Conservation (phyloP, 768 basidiomycete species). For the Panaeolus papilionaceus region DNA sequence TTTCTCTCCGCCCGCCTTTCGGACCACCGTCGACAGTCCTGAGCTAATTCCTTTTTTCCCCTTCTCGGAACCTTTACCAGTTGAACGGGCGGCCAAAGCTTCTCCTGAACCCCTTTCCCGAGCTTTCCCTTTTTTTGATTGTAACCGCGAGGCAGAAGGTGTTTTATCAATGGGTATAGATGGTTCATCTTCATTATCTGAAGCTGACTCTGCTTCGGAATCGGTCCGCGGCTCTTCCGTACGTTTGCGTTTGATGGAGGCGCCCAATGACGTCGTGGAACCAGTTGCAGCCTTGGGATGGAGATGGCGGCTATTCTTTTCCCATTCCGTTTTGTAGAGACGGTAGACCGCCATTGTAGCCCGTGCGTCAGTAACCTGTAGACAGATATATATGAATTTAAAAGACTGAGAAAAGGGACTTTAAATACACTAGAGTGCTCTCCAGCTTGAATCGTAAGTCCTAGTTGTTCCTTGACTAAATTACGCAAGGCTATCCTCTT, state of each 20-base stretch:
- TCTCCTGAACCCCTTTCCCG: not conserved
- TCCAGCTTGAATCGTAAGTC: conserved; percentile 80
- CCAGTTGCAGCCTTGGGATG: not conserved
- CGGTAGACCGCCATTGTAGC: conserved; percentile 96
- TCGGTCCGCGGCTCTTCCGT: not conserved
- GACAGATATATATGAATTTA: conserved; percentile 7
- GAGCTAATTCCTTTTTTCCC: not conserved
- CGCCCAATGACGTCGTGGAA: not conserved
- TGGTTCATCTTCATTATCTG: not conserved
- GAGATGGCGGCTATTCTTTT: conserved; percentile 41
- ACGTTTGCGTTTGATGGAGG: conserved; percentile 4
- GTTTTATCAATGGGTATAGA: conserved; percentile 9
- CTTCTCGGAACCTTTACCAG: not conserved
- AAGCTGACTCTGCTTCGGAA: not conserved
- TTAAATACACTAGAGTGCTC: conserved; percentile 88
- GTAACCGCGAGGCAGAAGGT: not conserved
- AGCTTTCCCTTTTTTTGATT: not conserved
- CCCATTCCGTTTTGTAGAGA: conserved; percentile 84
- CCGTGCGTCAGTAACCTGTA: conserved; percentile 88
- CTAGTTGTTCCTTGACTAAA: conserved; percentile 82
- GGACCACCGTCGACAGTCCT: not conserved
- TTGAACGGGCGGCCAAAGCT: not conserved
- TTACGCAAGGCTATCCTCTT: conserved; percentile 79
- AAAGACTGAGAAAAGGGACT: not conserved
- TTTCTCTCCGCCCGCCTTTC: conserved; percentile 13